Evolutionary conservation across 352 stramenopile species (phyloP).

Genomic region (Aphanomyces stellatus): DNA sequence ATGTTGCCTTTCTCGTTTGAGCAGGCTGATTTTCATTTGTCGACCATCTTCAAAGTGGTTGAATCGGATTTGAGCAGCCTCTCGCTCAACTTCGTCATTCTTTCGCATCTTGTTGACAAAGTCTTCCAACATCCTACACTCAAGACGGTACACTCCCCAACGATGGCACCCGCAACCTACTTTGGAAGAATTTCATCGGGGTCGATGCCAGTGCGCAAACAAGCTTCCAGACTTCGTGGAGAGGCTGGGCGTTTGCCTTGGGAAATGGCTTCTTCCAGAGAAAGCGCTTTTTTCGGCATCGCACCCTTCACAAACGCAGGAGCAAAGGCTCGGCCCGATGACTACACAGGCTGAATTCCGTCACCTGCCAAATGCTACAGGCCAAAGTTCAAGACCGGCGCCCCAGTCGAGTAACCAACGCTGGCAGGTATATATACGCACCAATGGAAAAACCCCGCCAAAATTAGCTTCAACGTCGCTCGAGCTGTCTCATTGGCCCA

Average conservation of each 20-base stretch:
- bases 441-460: too few relatives aligned
- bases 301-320: too few relatives aligned
- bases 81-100: constrained; percentile 61
- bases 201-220: constrained; percentile 54
- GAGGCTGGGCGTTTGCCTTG: constrained; percentile 51
- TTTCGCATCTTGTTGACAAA: constrained; percentile 50
- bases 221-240: constrained; percentile 58
- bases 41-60: constrained; percentile 63
- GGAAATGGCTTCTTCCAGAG: constrained; percentile 36
- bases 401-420: too few relatives aligned
- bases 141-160: neutral
- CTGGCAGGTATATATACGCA: too few relatives aligned
- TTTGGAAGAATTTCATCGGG: constrained; percentile 56
- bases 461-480: too few relatives aligned
- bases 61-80: constrained; percentile 54
- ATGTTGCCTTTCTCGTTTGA: constrained; percentile 46
- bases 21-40: constrained; percentile 46
- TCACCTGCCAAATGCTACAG: too few relatives aligned
- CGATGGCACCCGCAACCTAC: constrained; percentile 15
- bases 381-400: too few relatives aligned
- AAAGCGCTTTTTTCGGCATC: constrained; percentile 35
- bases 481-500: too few relatives aligned
- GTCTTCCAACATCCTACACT: constrained; percentile 27
- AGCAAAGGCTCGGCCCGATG: too few relatives aligned
- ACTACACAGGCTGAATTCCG: too few relatives aligned